Conservation (phyloP, 352 stramenopile genomes). For the Globisporangium iwayamae region DNA sequence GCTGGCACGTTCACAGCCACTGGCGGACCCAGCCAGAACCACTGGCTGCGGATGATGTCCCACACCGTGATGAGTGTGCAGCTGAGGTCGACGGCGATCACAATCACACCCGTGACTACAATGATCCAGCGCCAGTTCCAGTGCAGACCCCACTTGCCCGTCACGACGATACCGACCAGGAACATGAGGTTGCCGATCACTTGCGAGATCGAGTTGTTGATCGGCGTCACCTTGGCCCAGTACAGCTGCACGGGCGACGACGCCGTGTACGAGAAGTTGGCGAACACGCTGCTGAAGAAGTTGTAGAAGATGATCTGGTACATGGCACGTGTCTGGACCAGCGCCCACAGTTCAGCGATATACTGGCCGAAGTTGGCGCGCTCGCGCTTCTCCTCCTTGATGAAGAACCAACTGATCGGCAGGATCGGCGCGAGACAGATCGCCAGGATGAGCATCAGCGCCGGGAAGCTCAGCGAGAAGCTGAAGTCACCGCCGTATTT, state of each 20-base stretch:
- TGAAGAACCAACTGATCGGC: constrained; percentile 44
- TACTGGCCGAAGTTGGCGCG: constrained; percentile 32
- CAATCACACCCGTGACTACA: background rate
- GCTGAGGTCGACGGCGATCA: background rate
- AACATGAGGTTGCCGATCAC: constrained; percentile 24
- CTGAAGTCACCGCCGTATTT: constrained; percentile 49
- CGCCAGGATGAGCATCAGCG: constrained; percentile 44
- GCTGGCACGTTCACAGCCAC: constrained; percentile 32
- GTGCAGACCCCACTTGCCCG: background rate
- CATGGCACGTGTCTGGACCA: constrained; percentile 22
- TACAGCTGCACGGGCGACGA: constrained; percentile 28
- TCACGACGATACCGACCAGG: background rate
- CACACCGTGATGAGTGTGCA: constrained; percentile 25
- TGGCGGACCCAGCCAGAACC: constrained; percentile 42
- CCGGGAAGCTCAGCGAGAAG: constrained; percentile 42
- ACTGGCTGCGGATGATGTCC: constrained; percentile 38
- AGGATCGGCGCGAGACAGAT: constrained; percentile 33
- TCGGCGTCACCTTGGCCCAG: constrained; percentile 26
- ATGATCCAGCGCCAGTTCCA: background rate
- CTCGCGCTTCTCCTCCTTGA: constrained; percentile 43
- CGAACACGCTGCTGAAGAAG: constrained; percentile 25
- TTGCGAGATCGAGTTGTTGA: constrained; percentile 33
- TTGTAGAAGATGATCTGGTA: constrained; percentile 45
- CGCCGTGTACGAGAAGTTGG: constrained; percentile 31
- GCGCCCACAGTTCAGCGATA: constrained; percentile 30